Conservation (phyloP, 2,329 filamentous ascomycete species). For the Didymella pinodella region DNA sequence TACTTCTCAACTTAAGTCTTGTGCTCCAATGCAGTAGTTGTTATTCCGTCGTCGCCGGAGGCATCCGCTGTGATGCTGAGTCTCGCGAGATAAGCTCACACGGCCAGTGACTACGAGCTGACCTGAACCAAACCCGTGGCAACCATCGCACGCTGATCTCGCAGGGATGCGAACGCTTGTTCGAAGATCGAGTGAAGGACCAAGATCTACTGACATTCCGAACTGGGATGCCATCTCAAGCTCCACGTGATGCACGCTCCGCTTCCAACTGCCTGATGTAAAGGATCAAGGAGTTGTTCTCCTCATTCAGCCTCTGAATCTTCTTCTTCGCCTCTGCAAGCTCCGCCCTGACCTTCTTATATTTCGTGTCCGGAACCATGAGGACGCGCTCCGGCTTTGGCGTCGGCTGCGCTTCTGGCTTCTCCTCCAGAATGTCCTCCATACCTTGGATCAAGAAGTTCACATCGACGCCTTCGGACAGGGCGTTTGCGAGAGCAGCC, state of each 20-base stretch:
- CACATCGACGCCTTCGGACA: conserved; percentile 20
- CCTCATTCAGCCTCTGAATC: conserved; percentile 30
- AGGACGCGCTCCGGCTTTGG: conserved; percentile 21
- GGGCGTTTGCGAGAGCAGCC: conserved; percentile 19
- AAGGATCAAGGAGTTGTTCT: conserved; percentile 32
- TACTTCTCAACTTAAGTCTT: neutral
- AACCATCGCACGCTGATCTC: neutral
- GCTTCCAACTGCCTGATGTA: conserved; percentile 25
- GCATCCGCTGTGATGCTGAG: neutral
- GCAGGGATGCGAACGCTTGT: too few species aligned
- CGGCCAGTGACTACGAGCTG: neutral
- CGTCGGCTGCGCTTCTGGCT: conserved; percentile 11
- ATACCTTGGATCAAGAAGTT: conserved; percentile 23
- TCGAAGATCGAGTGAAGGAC: neutral
- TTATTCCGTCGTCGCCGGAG: neutral
- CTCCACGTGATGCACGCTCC: neutral
- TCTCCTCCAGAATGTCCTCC: conserved; percentile 18
- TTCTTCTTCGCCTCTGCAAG: conserved; percentile 23
- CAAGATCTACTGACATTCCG: neutral
- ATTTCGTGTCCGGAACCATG: conserved; percentile 26
- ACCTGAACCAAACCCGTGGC: neutral
- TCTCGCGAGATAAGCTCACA: neutral
- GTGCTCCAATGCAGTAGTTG: neutral
- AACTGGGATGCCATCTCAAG: neutral
- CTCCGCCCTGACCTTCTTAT: conserved; percentile 24